Percentiles rank a stretch among this genome's conserved stretches.
Conservation (phyloP, 2,329 filamentous ascomycete species). For the Lachnum nothofagi region DNA sequence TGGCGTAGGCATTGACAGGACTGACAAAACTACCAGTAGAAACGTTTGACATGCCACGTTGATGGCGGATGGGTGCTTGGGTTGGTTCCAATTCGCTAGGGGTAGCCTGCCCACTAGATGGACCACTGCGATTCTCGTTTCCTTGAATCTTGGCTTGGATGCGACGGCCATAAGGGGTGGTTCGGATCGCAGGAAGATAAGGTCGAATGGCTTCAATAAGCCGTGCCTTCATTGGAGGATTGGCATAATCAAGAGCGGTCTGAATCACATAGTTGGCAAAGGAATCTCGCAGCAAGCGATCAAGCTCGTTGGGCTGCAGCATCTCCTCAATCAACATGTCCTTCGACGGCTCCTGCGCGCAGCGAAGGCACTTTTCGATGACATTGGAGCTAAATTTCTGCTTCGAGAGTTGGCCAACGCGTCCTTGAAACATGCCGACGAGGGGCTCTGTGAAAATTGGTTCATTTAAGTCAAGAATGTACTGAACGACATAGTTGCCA, state of each 20-base stretch:
- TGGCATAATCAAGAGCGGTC: slow-evolving; percentile 84
- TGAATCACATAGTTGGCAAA: slow-evolving; percentile 98
- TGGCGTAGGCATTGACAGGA: slow-evolving; percentile 25
- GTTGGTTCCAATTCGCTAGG: slow-evolving; percentile 25
- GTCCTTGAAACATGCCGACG: slow-evolving; percentile 71
- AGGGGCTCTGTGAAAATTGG: slow-evolving; percentile 82
- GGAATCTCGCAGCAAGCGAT: slow-evolving; percentile 82
- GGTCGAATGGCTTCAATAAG: slow-evolving; percentile 83
- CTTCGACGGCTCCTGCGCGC: slow-evolving; percentile 67
- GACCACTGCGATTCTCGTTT: slow-evolving; percentile 41
- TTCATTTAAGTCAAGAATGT: slow-evolving; percentile 93
- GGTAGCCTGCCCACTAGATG: slow-evolving; percentile 30
- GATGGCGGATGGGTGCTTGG: slow-evolving; percentile 30
- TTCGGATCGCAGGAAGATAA: slow-evolving; percentile 75
- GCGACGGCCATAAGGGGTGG: slow-evolving; percentile 89
- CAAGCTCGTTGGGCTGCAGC: slow-evolving; percentile 68
- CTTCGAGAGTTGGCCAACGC: slow-evolving; percentile 69
- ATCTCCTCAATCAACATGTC: slow-evolving; percentile 84
- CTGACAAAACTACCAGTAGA: slow-evolving; percentile 25
- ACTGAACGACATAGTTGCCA: slow-evolving; percentile 97
- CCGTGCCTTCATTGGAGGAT: slow-evolving; percentile 64
- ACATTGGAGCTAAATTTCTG: slow-evolving; percentile 99
- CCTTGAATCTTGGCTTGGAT: slow-evolving; percentile 81
- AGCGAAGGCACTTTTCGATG: slow-evolving; percentile 92
- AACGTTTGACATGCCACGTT: slow-evolving; percentile 31